Conservation (phyloP, 2,329 filamentous ascomycete genomes). For the Aspergillus arachidicola region DNA sequence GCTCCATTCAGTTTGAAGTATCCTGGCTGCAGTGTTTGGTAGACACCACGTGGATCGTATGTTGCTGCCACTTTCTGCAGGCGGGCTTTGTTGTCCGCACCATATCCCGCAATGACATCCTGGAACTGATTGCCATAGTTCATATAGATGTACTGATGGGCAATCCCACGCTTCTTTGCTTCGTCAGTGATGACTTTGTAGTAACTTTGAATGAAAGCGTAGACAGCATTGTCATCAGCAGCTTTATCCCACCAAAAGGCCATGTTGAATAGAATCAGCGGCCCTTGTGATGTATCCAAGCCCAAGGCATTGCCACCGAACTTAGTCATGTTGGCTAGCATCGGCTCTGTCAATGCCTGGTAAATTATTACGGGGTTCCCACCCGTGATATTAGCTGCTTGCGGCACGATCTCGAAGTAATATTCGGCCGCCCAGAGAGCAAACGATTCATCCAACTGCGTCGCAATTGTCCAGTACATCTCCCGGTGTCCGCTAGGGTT, state of each 20-base stretch:
- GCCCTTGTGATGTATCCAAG: neutral
- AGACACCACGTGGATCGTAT: constrained; percentile 47
- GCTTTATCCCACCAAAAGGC: constrained; percentile 34
- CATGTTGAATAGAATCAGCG: constrained; percentile 29
- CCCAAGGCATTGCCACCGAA: constrained; percentile 12
- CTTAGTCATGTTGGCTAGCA: constrained; percentile 32
- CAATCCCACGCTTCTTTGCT: constrained; percentile 14
- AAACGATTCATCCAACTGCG: constrained; percentile 32
- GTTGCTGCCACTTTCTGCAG: constrained; percentile 37
- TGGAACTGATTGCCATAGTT: constrained; percentile 52
- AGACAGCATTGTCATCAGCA: constrained; percentile 35
- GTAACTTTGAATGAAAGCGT: constrained; percentile 27
- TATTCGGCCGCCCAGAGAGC: constrained; percentile 20
- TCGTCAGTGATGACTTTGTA: constrained; percentile 7
- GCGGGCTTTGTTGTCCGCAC: constrained; percentile 34
- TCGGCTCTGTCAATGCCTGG: constrained; percentile 37
- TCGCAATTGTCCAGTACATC: constrained; percentile 36
- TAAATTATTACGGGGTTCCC: constrained; percentile 24
- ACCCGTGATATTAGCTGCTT: neutral
- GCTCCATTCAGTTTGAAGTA: constrained; percentile 44
- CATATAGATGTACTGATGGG: constrained; percentile 40
- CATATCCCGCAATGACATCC: constrained; percentile 47
- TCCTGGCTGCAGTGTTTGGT: constrained; percentile 45
- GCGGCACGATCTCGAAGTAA: constrained; percentile 2
- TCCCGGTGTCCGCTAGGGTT: constrained; percentile 37